Percentiles rank a stretch among this genome's conserved stretches.
phyloP scores from a whole-genome alignment of 1,284 basidiomycete species.

The Ceratobasidium sp. region DNA sequence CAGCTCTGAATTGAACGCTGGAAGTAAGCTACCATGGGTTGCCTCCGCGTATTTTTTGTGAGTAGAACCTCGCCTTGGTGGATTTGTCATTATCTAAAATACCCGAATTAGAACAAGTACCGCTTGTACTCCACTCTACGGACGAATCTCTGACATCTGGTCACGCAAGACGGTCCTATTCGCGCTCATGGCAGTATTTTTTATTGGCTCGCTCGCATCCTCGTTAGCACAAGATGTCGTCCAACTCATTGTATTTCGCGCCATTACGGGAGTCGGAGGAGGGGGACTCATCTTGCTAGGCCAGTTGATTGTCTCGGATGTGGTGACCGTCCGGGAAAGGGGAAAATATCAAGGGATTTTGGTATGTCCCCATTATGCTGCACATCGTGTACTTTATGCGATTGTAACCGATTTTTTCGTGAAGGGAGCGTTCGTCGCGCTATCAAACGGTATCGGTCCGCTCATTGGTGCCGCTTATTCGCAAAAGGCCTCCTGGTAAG shows the following conservation, averaged over 20 bases:
- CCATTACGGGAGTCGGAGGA: conserved; percentile 56
- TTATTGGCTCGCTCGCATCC: conserved; percentile 55
- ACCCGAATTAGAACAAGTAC: conserved; percentile 53
- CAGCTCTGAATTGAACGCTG: conserved; percentile 58
- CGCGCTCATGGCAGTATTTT: conserved; percentile 55
- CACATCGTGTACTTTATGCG: too few relatives aligned
- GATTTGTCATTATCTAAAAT: too few relatives aligned
- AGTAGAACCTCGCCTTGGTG: not conserved
- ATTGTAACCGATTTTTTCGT: too few relatives aligned
- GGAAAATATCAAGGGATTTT: conserved; percentile 47
- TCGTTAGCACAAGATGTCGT: conserved; percentile 57
- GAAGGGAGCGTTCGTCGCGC: conserved; percentile 42
- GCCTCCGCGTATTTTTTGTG: conserved; percentile 54
- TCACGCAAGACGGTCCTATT: conserved; percentile 61
- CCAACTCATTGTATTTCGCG: conserved; percentile 64
- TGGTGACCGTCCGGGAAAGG: conserved; percentile 52
- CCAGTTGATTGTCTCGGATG: conserved; percentile 54
- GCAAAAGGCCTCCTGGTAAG: too few relatives aligned
- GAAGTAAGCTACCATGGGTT: conserved; percentile 59
- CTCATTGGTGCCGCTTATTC: too few relatives aligned
- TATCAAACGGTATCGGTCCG: conserved; percentile 44
- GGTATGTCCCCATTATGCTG: too few relatives aligned
- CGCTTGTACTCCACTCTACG: conserved; percentile 61
- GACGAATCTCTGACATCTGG: conserved; percentile 61
- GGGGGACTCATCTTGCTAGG: conserved; percentile 55